phyloP scores from a whole-genome alignment of 2,329 filamentous ascomycete species.

The Coniochaeta prunicola region DNA sequence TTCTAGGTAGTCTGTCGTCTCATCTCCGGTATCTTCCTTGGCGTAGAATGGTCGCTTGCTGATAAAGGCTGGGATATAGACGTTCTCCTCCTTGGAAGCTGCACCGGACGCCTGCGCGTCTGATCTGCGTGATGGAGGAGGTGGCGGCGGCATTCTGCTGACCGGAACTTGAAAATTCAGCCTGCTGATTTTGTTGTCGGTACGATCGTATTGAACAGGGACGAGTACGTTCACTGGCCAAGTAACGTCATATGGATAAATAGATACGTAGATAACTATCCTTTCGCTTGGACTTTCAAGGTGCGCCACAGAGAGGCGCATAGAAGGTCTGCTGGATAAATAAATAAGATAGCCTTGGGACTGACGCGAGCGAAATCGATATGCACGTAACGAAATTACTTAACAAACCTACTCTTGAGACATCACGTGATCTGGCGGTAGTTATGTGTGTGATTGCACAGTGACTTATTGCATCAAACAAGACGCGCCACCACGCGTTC shows the following conservation, averaged over 20 bases:
- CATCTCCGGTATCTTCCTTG: conserved; percentile 62
- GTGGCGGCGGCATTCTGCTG: conserved; percentile 16
- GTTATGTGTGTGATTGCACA: background rate
- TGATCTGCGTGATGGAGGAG: conserved; percentile 16
- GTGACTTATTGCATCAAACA: background rate
- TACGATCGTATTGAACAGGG: too few relatives aligned
- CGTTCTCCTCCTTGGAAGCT: conserved; percentile 80
- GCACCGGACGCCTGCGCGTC: conserved; percentile 27
- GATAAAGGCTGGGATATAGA: conserved; percentile 98
- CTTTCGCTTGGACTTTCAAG: too few relatives aligned
- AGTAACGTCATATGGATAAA: too few relatives aligned
- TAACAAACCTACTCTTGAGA: too few relatives aligned
- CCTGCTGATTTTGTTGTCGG: background rate
- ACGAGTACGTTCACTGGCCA: too few relatives aligned
- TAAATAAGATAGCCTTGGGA: too few relatives aligned
- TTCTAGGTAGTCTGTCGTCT: conserved; percentile 76
- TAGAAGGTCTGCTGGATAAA: too few relatives aligned
- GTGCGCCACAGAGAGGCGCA: too few relatives aligned
- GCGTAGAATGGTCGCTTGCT: conserved; percentile 97
- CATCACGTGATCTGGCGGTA: background rate
- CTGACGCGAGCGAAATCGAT: too few relatives aligned
- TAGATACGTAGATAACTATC: too few relatives aligned
- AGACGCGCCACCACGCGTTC: background rate
- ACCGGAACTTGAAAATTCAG: background rate
- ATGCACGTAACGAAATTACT: too few relatives aligned